These are phyloP conservation scores for Suhomyces yuchorum DNA, from an alignment of 1,139 yeast genomes.

Conservation along the genomic window DNA sequence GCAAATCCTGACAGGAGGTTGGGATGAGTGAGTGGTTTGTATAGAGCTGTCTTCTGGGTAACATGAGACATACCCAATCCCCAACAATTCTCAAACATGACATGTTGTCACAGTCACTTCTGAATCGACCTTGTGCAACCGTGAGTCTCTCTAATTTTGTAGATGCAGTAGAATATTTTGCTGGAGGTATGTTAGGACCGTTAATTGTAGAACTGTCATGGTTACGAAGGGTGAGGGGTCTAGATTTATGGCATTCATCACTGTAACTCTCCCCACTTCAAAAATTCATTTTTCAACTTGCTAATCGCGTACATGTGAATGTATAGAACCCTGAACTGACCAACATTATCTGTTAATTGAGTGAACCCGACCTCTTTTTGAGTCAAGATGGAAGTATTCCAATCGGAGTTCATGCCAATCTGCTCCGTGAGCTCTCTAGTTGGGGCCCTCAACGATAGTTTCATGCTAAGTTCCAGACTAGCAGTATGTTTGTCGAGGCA, in stretches of 20 bases:
- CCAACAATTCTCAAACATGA: no score
- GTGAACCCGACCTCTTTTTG: not conserved
- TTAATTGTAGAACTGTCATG: no score
- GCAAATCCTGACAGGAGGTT: not conserved
- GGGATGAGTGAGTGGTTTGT: no score
- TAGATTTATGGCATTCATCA: not conserved
- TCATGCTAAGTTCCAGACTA: not conserved
- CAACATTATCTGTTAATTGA: conserved; percentile 3
- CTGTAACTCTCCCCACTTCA: not conserved
- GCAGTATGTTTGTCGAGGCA: not conserved
- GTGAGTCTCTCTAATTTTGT: no score
- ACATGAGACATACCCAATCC: no score
- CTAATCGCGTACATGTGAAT: conserved; percentile 7
- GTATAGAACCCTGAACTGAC: conserved; percentile 5
- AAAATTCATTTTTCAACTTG: conserved; percentile 6
- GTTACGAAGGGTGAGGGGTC: no score
- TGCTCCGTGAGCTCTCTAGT: not conserved
- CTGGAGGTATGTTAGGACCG: no score
- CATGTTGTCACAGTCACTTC: no score
- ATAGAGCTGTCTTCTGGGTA: no score
- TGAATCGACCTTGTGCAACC: no score
- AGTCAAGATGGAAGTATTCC: not conserved
- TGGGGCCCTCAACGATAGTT: not conserved
- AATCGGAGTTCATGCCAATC: not conserved
- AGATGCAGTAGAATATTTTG: no score